These are phyloP conservation scores for Rhytidiadelphus loreus DNA, from an alignment of 225 moss, liverwort and hornwort genomes.

Conservation along the genomic window DNA sequence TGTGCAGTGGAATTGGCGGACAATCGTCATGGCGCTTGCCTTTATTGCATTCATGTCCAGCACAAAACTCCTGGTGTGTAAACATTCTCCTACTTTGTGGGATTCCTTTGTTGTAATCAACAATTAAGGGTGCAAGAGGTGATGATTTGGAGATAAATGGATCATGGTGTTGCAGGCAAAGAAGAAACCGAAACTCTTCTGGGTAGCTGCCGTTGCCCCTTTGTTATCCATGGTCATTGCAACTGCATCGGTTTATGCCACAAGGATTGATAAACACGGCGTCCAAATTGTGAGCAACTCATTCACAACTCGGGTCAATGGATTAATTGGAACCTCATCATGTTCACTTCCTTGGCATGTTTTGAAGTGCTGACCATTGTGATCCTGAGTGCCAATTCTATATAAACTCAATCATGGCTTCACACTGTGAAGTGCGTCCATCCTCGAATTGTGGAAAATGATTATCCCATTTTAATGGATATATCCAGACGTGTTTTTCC, in stretches of 20 bases:
- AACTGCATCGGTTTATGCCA: conserved; percentile 37
- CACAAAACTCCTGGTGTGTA: conserved; percentile 3
- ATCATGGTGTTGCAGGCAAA: conserved; percentile 22
- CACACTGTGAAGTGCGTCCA: not conserved
- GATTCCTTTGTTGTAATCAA: not conserved
- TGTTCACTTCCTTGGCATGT: not conserved
- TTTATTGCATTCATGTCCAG: conserved; percentile 31
- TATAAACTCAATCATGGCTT: not conserved
- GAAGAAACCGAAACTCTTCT: conserved; percentile 40
- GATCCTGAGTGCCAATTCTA: not conserved
- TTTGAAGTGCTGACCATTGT: not conserved
- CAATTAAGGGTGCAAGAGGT: not conserved
- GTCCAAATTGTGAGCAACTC: conserved; percentile 31
- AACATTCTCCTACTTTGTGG: not conserved
- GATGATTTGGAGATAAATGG: too few species aligned
- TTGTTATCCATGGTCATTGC: conserved; percentile 36
- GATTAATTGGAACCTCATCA: not conserved
- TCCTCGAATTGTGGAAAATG: not conserved
- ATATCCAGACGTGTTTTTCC: not conserved
- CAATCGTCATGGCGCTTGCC: conserved; percentile 21
- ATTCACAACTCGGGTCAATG: not conserved
- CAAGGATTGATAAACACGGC: conserved; percentile 41
- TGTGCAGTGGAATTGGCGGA: conserved; percentile 24
- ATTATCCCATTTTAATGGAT: not conserved
- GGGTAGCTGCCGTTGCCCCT: conserved; percentile 47